Evolutionary conservation across 306 rosid species (phyloP), one percentile per base, ranked within the genome.

Genomic region (Amphicarpaea edgeworthii): DNA sequence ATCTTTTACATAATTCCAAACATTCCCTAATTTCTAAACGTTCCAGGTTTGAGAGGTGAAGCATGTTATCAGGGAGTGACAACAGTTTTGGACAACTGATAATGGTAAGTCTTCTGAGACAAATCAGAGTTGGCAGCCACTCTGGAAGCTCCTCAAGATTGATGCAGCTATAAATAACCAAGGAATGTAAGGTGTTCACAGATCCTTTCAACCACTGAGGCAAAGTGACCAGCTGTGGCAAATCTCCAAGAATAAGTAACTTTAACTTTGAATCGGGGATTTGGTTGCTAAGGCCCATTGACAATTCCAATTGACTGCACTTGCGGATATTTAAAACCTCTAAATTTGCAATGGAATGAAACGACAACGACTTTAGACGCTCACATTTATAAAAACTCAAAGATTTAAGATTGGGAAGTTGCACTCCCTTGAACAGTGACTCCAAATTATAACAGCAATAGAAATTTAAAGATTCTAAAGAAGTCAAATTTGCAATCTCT

Each of bases 121-220:
- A 54, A 21, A 4, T 11, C 1, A 55, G 2, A 4, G n/a, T 4
- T 12, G 34, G 12, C 2, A 55, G 16, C 16, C 34, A 55, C 8
- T 55, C 16, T 1, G 16, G 34, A 23, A 55, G 34, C 34, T 23
- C 34, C 34, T 55, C 16, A 11, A 55, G 16, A 55, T 55, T 21
- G 0, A 3, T 0, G 8, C 62, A 55, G 0, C 2, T 0, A 0
- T 0, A 0, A 2, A 12, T 55, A 0, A 1, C 0, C 15, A 55
- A 19, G 16, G 9, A 1, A 0, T 10, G 7, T 21, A 54, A 23
- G 0, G 62, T 21, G 8, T 55, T 55, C 3, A 6, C 6, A 21
- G 34, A 23, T 55, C 34, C 62, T 23, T 23, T 3, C 32, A 55
- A 5, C 62, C 62, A 55, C 3, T 1, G 34, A 21, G 62, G 62